Evolutionary conservation across 257 asterid genomes (phyloP), one percentile per base, ranked within the genome.

Genomic region (Plantago elongata): DNA sequence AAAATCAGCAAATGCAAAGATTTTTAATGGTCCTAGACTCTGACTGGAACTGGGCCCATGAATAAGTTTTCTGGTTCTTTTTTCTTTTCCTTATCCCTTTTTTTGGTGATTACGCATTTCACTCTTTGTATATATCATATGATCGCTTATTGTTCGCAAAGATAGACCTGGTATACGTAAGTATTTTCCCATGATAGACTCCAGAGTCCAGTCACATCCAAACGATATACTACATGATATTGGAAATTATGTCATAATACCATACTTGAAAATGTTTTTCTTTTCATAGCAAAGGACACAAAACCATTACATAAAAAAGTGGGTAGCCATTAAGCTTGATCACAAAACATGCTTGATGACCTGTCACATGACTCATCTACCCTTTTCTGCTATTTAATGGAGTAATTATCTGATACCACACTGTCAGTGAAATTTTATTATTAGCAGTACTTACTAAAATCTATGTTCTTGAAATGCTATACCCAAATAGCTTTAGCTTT

Each of bases 401-500:
- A 52, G 17, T 30, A 52, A 14, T 52, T 52, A 52, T 10, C 22
- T 52, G 30, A 38, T 54, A 34, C 42, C 29, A 18, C 59, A 54
- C 14, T 54, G 59, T 54, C 59, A 54, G 43, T 10, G 11, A 54
- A 22, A 54, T 54, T 54, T 54, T 12, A 52, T 52, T 52, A 46
- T 64, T 54, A 54, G 7, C 56, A 46, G 4, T 45, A 48, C 12
- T 44, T 8, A 17, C 34, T 34, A 46, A 37, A 18, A 17, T 14
- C 5, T 11, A 6, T 0, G 9, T 17, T n/a, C 42, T 18, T 48
- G 64, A 14, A 52, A 70, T 47, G 60, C 70, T 73, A 84, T 40
- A 84, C 29, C 97, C 97, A 89, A 3, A 89, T 79, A 45, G 97
- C 95, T 69, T 69, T 79, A 63, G 89, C 97, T 66, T 89, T 77